These are phyloP conservation scores for Camelina hispida DNA, from an alignment of 345 rosid species.

Conservation along the genomic window DNA sequence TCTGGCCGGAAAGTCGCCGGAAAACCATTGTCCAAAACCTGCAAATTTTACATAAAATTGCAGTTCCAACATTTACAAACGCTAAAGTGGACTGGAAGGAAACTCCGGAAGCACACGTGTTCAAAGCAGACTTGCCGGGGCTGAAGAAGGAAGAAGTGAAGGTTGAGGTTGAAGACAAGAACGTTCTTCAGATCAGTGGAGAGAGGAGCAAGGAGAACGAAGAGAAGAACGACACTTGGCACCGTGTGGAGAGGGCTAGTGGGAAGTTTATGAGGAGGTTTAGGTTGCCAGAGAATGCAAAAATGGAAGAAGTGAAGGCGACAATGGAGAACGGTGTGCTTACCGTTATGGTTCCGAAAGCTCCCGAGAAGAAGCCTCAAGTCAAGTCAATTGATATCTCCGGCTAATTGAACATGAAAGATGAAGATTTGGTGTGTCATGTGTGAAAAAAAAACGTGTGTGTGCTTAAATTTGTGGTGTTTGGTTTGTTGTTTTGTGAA, in stretches of 20 bases:
- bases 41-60: too few species aligned
- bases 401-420: slow-evolving; percentile 32
- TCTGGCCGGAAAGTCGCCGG: too few species aligned
- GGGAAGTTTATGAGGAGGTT: slow-evolving; percentile 50
- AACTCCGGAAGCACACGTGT: slow-evolving; percentile 43
- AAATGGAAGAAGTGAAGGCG: slow-evolving; percentile 53
- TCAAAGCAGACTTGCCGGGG: slow-evolving; percentile 46
- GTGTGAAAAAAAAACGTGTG: slow-evolving; percentile 12
- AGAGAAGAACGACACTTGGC: slow-evolving; percentile 46
- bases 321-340: slow-evolving; percentile 66
- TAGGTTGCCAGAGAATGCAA: slow-evolving; percentile 44
- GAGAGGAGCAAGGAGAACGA: slow-evolving; percentile 49
- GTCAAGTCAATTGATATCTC: slow-evolving; percentile 62
- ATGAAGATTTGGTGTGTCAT: slow-evolving; percentile 7
- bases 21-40: too few species aligned
- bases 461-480: slow-evolving; percentile 2
- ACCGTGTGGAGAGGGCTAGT: slow-evolving; percentile 43
- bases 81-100: slow-evolving; percentile 45
- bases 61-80: too few species aligned
- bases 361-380: slow-evolving; percentile 44
- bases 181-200: slow-evolving; percentile 47
- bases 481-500: slow-evolving; percentile 16
- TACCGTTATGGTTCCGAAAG: slow-evolving; percentile 49
- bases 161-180: slow-evolving; percentile 50
- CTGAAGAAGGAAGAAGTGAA: slow-evolving; percentile 52